These are phyloP conservation scores for Cicer bijugum DNA, from an alignment of 306 rosid genomes.

Conservation along the genomic window DNA sequence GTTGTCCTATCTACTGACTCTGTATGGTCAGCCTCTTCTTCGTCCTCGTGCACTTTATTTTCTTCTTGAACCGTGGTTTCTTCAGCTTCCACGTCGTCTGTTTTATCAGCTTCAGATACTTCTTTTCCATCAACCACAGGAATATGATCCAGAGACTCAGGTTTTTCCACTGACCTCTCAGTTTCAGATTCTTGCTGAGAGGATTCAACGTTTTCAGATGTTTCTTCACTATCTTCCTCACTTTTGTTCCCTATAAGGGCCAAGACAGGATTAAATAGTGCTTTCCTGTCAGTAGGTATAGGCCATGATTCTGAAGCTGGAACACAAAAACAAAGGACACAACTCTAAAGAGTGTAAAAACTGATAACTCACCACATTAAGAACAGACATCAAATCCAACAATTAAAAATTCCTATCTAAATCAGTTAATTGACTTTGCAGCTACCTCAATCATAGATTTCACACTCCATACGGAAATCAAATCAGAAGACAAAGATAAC, in stretches of 20 bases:
- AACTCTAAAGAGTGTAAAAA: slow-evolving; percentile 43
- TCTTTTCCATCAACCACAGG: slow-evolving; percentile 54
- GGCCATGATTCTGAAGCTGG: slow-evolving; percentile 83
- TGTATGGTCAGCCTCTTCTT: slow-evolving; percentile 48
- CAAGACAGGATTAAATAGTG: slow-evolving; percentile 77
- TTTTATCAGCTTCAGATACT: slow-evolving; percentile 43
- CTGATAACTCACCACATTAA: slow-evolving; percentile 31
- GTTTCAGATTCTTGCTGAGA: slow-evolving; percentile 50
- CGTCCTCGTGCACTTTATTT: slow-evolving; percentile 47
- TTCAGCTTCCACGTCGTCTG: slow-evolving; percentile 49
- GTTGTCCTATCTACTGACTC: slow-evolving; percentile 51
- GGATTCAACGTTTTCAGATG: slow-evolving; percentile 53
- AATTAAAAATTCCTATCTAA: slow-evolving; percentile 22
- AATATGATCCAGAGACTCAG: slow-evolving; percentile 53
- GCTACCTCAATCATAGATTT: slow-evolving; percentile 34
- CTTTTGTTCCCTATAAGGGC: slow-evolving; percentile 72
- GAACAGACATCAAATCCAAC: slow-evolving; percentile 17
- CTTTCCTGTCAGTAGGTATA: slow-evolving; percentile 60
- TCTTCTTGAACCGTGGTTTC: slow-evolving; percentile 50
- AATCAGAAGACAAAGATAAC: slow-evolving; percentile 31
- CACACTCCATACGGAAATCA: slow-evolving; percentile 22
- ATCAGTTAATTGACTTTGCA: slow-evolving; percentile 12
- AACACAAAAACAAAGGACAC: slow-evolving; percentile 44
- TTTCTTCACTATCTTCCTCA: slow-evolving; percentile 59
- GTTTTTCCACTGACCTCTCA: slow-evolving; percentile 51